Conservation (phyloP, 352 stramenopile species). For the Phytophthora quininea region DNA sequence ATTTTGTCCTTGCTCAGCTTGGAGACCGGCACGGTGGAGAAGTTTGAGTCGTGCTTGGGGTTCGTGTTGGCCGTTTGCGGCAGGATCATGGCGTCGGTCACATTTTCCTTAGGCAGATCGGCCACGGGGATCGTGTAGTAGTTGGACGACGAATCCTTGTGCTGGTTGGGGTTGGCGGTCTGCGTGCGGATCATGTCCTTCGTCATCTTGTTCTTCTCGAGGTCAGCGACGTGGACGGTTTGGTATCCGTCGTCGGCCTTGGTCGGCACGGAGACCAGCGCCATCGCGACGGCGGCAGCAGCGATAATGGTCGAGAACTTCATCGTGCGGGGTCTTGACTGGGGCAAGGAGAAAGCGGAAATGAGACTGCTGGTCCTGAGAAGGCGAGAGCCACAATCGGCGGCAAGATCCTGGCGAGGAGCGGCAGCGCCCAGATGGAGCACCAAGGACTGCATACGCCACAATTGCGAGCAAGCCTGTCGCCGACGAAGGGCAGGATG, state of each 20-base stretch:
- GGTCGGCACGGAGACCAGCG: not conserved
- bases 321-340: not conserved
- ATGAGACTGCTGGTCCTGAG: not conserved
- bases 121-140: not conserved
- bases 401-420: not conserved
- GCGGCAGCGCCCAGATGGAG: not conserved
- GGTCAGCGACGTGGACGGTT: not conserved
- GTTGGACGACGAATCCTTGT: not conserved
- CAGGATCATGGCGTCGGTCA: conserved; percentile 1
- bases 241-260: not conserved
- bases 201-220: not conserved
- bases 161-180: not conserved
- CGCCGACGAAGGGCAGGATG: too few relatives aligned
- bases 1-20: not conserved
- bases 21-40: not conserved
- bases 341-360: not conserved
- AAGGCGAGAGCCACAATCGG: not conserved
- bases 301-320: not conserved
- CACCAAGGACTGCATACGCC: too few relatives aligned
- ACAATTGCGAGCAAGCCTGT: too few relatives aligned
- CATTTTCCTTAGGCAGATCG: not conserved
- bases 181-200: not conserved
- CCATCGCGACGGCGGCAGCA: not conserved
- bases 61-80: not conserved
- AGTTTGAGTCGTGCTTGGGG: not conserved